A percentile compares a stretch with the other conserved stretches of the same genome.
Evolutionary conservation across 441 rosid species (phyloP).

Genomic region (Theobroma grandiflorum): DNA sequence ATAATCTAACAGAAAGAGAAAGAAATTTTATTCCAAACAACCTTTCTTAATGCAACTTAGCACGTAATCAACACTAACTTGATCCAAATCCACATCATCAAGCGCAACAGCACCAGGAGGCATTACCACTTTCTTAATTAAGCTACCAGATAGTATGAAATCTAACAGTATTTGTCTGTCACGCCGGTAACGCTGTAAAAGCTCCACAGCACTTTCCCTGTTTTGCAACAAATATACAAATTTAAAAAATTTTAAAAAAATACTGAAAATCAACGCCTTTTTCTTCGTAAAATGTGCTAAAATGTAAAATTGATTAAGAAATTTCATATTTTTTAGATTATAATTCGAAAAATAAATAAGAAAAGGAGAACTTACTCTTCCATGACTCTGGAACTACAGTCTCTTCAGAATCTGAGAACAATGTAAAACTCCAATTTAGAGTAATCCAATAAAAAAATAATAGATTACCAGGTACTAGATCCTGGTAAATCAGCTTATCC

Average conservation of each 20-base stretch:
- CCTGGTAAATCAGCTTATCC: slow-evolving; percentile 11
- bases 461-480: slow-evolving; percentile 10
- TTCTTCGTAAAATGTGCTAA: background rate
- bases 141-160: slow-evolving; percentile 82
- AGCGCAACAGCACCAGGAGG: slow-evolving; percentile 98
- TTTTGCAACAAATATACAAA: background rate
- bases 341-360: slow-evolving; percentile 9
- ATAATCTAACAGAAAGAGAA: slow-evolving; percentile 26
- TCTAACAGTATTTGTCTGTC: slow-evolving; percentile 85
- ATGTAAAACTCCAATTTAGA: background rate
- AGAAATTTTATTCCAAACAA: slow-evolving; percentile 27
- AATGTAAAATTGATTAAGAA: background rate
- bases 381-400: slow-evolving; percentile 23
- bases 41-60: slow-evolving; percentile 93
- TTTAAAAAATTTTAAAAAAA: background rate
- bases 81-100: slow-evolving; percentile 98
- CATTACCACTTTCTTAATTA: slow-evolving; percentile 94
- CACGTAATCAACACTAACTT: slow-evolving; percentile 96
- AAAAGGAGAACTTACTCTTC: slow-evolving; percentile 46
- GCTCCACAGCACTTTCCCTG: slow-evolving; percentile 81
- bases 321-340: background rate
- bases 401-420: slow-evolving; percentile 35
- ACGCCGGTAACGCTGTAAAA: slow-evolving; percentile 87
- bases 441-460: background rate
- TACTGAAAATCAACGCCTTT: background rate